These are phyloP conservation scores for Telopea speciosissima DNA, from an alignment of 177 flowering plant genomes.

Conservation along the genomic window DNA sequence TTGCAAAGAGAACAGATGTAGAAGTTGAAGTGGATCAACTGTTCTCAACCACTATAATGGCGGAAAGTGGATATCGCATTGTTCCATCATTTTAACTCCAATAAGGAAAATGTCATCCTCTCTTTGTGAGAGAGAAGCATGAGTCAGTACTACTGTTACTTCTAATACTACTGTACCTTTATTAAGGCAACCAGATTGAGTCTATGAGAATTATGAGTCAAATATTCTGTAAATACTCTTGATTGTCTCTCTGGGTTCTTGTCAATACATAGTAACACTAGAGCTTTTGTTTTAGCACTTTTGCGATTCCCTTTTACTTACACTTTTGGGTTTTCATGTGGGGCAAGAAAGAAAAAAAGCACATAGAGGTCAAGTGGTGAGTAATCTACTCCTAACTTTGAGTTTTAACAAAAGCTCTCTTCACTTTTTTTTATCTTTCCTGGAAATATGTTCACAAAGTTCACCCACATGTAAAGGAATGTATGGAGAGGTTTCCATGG, in stretches of 20 bases:
- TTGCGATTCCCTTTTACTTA: neutral
- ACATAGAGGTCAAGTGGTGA: neutral
- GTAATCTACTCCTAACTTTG: neutral
- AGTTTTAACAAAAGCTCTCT: slow-evolving; percentile 5
- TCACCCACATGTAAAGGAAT: slow-evolving; percentile 7
- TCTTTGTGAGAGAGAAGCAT: neutral
- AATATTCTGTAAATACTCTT: slow-evolving; percentile 3
- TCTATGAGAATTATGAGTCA: slow-evolving; percentile 9
- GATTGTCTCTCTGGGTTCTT: slow-evolving; percentile 2
- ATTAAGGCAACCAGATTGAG: slow-evolving; percentile 10
- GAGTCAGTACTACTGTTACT: neutral
- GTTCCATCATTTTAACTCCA: slow-evolving; percentile 52
- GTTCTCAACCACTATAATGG: slow-evolving; percentile 42
- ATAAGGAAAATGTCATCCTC: too few species aligned
- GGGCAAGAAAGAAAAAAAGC: neutral
- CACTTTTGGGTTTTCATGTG: neutral
- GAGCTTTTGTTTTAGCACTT: neutral
- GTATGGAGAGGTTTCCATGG: neutral
- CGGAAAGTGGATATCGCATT: slow-evolving; percentile 47
- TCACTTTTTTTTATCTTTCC: slow-evolving; percentile 4
- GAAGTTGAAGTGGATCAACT: slow-evolving; percentile 58
- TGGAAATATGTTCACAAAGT: neutral
- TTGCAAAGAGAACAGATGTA: slow-evolving; percentile 57
- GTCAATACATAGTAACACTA: slow-evolving; percentile 7
- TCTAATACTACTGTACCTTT: slow-evolving; percentile 6